phyloP scores from a whole-genome alignment of 139 green algal genomes.

The Tetradesmus lagerheimii region DNA sequence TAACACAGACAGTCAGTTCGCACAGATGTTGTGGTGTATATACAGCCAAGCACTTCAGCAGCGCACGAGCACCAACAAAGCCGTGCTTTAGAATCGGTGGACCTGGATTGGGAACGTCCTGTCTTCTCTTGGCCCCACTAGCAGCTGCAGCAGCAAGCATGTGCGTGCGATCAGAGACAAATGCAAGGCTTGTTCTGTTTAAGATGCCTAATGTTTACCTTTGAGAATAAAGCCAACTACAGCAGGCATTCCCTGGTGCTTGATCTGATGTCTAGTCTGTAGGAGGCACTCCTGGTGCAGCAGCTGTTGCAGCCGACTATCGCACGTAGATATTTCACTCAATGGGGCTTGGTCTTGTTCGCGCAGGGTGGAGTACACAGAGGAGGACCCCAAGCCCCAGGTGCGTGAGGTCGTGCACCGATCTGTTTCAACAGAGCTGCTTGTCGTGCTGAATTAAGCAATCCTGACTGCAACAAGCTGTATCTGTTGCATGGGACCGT shows the following conservation, averaged over 20 bases:
- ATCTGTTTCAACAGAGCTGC: background rate
- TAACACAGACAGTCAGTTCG: slow-evolving; percentile 7
- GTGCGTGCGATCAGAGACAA: background rate
- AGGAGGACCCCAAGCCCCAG: slow-evolving; percentile 71
- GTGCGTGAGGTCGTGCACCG: slow-evolving; percentile 29
- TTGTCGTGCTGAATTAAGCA: background rate
- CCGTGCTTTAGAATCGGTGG: background rate
- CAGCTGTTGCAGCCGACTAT: background rate
- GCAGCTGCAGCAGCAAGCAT: background rate
- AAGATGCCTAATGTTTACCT: background rate
- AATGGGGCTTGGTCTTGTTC: background rate
- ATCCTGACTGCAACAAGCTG: background rate
- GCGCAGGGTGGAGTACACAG: slow-evolving; percentile 69
- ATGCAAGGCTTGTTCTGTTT: background rate
- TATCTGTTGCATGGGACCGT: background rate
- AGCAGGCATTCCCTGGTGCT: background rate
- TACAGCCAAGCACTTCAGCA: background rate
- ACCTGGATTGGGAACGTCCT: background rate
- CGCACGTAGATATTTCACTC: background rate
- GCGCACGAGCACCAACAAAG: background rate
- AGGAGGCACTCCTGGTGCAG: background rate
- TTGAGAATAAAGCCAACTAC: background rate
- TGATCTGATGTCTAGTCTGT: slow-evolving; percentile 3
- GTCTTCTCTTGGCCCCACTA: background rate
- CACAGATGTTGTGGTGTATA: background rate